Evolutionary conservation across 2,329 filamentous ascomycete species (phyloP), one percentile per base, ranked within the genome.

Genomic region (Monilinia laxa): DNA sequence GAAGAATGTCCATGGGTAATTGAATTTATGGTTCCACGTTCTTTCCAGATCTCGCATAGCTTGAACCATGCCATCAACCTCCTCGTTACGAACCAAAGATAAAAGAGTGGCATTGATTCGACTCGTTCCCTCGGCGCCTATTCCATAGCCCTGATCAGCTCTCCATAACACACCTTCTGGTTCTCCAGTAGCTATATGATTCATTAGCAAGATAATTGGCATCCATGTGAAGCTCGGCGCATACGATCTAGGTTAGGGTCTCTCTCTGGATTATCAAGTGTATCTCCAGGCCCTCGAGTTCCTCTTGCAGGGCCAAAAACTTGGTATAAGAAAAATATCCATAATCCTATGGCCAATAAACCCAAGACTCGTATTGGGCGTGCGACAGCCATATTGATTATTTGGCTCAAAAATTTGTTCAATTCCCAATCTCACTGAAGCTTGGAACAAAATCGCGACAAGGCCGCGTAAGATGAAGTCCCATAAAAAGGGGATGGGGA

Each of bases 1-100:
- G 84, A 99, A 96, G 78, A 99, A 99, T 11, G 93, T 97, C 92
- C 95, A 99, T 0, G 95, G 95, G 77, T 99, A 99, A 82, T 99
- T 99, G 86, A 98, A 99, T 77, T 99, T 99, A 83, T 87, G 83
- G 76, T 99, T 99, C 93, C 93, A 99, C 0, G 94, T 98, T 71
- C 90, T 83, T 80, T 99, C 95, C 68, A 99, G 84, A 76, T 99
- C 94, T 65, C 80, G 80, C 92, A 99, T 99, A 35, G 93, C 92
- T 76, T 89, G 86, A 35, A 98, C 82, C 82, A 99, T 90, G 57
- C 90, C 91, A 28, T 87, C 80, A 38, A 97, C 81, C 81, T 99
- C 95, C 76, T 91, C 88, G 76, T 99, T 99, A 69, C 95, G 89
- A 66, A 99, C 95, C 49, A 99, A 85, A 28, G 93, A 90, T 71